phyloP scores from a whole-genome alignment of 495 filamentous ascomycete species.

The Chaetomidium leptoderma region DNA sequence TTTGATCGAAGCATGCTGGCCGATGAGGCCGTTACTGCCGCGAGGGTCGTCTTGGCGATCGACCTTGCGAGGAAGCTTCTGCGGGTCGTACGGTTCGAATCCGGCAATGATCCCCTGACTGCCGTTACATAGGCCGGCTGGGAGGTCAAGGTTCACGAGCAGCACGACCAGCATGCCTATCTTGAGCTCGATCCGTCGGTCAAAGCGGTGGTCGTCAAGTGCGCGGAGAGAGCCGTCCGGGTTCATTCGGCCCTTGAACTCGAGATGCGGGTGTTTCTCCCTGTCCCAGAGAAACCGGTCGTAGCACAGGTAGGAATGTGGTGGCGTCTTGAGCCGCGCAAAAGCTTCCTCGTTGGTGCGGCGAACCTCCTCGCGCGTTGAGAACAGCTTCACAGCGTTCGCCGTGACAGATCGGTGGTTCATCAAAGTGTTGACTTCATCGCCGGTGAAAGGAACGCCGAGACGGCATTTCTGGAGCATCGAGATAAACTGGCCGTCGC shows the following conservation, averaged over 20 bases:
- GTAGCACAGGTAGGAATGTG: slow-evolving; percentile 65
- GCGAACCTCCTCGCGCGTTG: slow-evolving; percentile 39
- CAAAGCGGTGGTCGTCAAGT: slow-evolving; percentile 51
- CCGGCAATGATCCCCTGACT: slow-evolving; percentile 77
- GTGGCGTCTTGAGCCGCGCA: slow-evolving; percentile 31
- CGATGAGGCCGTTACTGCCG: slow-evolving; percentile 20
- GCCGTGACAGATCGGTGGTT: slow-evolving; percentile 40
- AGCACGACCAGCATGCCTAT: slow-evolving; percentile 89
- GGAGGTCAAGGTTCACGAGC: slow-evolving; percentile 80
- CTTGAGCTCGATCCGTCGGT: slow-evolving; percentile 61
- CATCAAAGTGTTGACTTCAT: slow-evolving; percentile 44
- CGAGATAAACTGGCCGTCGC: slow-evolving; percentile 44
- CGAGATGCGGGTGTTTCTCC: slow-evolving; percentile 58
- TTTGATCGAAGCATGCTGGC: slow-evolving; percentile 44
- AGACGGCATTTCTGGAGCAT: slow-evolving; percentile 51
- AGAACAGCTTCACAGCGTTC: slow-evolving; percentile 47
- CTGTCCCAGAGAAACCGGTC: slow-evolving; percentile 55
- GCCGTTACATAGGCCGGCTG: slow-evolving; percentile 77
- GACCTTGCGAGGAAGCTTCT: slow-evolving; percentile 41
- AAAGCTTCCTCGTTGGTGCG: slow-evolving; percentile 39
- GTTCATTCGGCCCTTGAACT: slow-evolving; percentile 57
- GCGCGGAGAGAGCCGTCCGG: slow-evolving; percentile 63
- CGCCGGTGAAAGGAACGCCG: slow-evolving; percentile 34
- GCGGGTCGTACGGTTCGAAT: slow-evolving; percentile 62
- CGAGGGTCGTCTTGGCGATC: slow-evolving; percentile 9